Base-by-base conservation (phyloP, 1,284 basidiomycete genomes). In the Moesziomyces globuligerus region DNA sequence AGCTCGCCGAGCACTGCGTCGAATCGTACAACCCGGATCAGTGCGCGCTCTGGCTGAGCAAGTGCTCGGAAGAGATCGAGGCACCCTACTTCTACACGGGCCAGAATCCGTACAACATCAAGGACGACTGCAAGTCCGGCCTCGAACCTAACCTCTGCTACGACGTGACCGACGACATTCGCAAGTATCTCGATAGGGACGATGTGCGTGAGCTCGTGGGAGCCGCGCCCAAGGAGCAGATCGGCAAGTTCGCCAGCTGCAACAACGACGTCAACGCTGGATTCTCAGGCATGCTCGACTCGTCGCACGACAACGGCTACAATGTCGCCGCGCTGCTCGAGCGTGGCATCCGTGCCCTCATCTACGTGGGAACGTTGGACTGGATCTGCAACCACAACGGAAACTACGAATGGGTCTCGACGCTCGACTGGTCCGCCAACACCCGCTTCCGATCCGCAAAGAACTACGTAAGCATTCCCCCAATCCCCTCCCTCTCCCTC, bases 261-360 rank as follows among this genome's bases (percentile, higher is more conserved):
- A 73, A 64, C 40, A 25, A 48, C 1, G 57, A 76, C n/a, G 70
- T 76, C 3, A 43, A 21, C 17, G 4, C 3, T 1, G 62, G 66
- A 1, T 79, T 79, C 47, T 18, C 11, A 9, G 25, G 32, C 10
- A 52, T 46, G 44, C 21, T 61, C 15, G 76, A 79, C 28, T 32
- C 26, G 18, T 24, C 51, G 0, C 60, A 74, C 17, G 69, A 75
- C 24, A 79, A 72, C 36, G 60, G 54, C 1, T 56, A 41, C 81
- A 89, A 92, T 76, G 85, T 92, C 53, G 86, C 87, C 1, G 88
- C 85, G 2, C 86, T 94, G 29, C 87, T 93, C 20, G 91, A 93
- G 76, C 87, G 90, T 26, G 89, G 89, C 6, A 82, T 93, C 37
- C 85, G 87, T 20, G 84, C 91, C 24, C 84, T 93, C 47, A 88